Percentiles rank a stretch among this genome's conserved stretches.
phyloP scores from a whole-genome alignment of 129 eudicot species.

The Chrysanthemum makinoi region DNA sequence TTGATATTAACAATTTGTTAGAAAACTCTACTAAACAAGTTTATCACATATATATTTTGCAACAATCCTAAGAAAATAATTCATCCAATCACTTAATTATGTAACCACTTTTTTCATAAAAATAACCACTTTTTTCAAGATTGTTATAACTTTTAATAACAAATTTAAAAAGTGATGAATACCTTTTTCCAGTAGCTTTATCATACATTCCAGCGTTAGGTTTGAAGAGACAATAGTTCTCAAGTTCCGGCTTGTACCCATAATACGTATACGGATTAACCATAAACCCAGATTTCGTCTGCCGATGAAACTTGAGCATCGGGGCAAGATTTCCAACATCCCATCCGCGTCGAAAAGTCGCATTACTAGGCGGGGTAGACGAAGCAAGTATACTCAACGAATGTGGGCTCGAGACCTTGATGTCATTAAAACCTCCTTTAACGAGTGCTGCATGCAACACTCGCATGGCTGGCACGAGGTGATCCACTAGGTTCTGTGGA shows the following conservation, averaged over 20 bases:
- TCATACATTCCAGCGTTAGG: constrained; percentile 52
- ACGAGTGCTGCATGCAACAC: constrained; percentile 58
- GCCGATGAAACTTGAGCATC: constrained; percentile 55
- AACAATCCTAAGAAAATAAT: not conserved
- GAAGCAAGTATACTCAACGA: constrained; percentile 60
- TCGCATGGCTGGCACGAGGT: constrained; percentile 68
- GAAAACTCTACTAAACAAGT: not conserved
- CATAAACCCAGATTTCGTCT: constrained; percentile 71
- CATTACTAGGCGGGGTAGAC: constrained; percentile 72
- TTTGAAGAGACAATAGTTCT: constrained; percentile 43
- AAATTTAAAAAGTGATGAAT: not conserved
- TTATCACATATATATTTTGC: not conserved
- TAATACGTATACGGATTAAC: constrained; percentile 93
- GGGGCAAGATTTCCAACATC: constrained; percentile 66
- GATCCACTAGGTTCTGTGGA: constrained; percentile 32
- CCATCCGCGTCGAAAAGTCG: constrained; percentile 82
- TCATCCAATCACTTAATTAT: too few species aligned
- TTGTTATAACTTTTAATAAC: not conserved
- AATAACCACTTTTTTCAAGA: too few species aligned
- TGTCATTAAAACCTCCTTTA: constrained; percentile 37
- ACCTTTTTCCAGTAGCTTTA: constrained; percentile 39
- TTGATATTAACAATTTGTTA: not conserved
- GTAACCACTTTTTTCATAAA: too few species aligned
- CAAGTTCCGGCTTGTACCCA: constrained; percentile 42
- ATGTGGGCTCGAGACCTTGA: constrained; percentile 72